A percentile compares a stretch with the other conserved stretches of the same genome.
These are phyloP conservation scores for Pestalotiopsis sp. DNA, from an alignment of 2,329 filamentous ascomycete species.

Conservation along the genomic window DNA sequence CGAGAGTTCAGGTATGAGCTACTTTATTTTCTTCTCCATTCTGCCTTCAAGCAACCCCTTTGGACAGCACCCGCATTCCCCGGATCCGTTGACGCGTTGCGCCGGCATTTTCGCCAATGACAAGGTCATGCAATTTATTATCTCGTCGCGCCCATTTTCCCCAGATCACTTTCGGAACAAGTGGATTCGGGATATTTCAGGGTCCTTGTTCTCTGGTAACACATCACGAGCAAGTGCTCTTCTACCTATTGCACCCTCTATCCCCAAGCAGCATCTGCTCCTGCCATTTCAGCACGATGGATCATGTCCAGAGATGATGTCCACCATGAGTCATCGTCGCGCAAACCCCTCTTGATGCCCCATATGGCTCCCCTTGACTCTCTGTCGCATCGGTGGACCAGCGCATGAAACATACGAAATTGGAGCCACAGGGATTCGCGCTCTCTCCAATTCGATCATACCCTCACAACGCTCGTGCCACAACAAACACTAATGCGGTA, in stretches of 20 bases:
- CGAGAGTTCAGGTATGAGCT: conserved; percentile 80
- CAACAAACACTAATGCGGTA: conserved; percentile 49
- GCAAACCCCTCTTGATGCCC: conserved; percentile 17
- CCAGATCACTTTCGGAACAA: conserved; percentile 5
- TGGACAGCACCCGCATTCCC: neutral
- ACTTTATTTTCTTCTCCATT: neutral
- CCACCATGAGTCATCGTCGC: conserved; percentile 17
- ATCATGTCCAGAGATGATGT: conserved; percentile 4
- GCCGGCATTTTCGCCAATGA: neutral
- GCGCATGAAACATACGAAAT: conserved; percentile 34
- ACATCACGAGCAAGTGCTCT: conserved; percentile 25
- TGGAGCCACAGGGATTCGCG: conserved; percentile 34
- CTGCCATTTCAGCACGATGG: neutral
- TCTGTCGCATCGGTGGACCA: conserved; percentile 34
- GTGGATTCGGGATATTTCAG: conserved; percentile 5
- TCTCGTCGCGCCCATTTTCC: conserved; percentile 4
- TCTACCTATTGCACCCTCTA: conserved; percentile 11
- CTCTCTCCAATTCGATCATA: conserved; percentile 14
- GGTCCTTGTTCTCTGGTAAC: neutral
- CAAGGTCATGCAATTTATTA: neutral
- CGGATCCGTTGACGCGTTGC: neutral
- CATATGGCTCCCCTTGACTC: neutral
- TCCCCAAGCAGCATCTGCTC: neutral
- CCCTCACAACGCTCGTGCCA: conserved; percentile 30
- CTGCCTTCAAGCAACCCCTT: neutral